phyloP scores from a whole-genome alignment of 2,329 filamentous ascomycete genomes.

The Trichoderma atrobrunneum region DNA sequence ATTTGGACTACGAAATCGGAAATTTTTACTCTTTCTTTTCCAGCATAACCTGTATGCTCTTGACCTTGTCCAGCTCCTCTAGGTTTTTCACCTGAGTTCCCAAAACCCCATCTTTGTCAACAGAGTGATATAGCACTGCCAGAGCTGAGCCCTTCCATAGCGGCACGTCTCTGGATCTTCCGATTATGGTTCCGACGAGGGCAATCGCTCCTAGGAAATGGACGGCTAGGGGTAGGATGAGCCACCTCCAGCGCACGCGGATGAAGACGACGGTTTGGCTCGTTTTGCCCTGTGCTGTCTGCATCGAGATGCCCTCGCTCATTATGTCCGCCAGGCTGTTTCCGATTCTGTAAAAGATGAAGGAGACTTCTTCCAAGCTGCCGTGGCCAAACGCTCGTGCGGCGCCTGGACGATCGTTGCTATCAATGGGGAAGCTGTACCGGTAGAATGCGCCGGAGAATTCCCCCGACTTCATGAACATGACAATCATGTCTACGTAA shows the following conservation, averaged over 20 bases:
- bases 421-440: neutral
- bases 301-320: neutral
- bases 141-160: neutral
- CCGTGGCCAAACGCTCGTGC: neutral
- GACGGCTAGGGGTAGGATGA: neutral
- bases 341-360: neutral
- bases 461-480: neutral
- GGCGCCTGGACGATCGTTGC: neutral
- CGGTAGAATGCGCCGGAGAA: neutral
- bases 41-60: neutral
- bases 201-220: neutral
- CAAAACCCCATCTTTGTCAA: neutral
- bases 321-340: neutral
- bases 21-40: neutral
- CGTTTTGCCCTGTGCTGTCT: neutral
- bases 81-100: neutral
- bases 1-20: neutral
- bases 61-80: neutral
- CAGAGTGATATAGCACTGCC: neutral
- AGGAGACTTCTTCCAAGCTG: neutral
- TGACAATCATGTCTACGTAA: neutral
- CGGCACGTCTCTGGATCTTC: neutral
- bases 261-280: slow-evolving; percentile 1
- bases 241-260: neutral
- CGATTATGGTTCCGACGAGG: neutral